These are phyloP conservation scores for Colletotrichum navitas DNA, from an alignment of 2,329 filamentous ascomycete species.

Conservation along the genomic window DNA sequence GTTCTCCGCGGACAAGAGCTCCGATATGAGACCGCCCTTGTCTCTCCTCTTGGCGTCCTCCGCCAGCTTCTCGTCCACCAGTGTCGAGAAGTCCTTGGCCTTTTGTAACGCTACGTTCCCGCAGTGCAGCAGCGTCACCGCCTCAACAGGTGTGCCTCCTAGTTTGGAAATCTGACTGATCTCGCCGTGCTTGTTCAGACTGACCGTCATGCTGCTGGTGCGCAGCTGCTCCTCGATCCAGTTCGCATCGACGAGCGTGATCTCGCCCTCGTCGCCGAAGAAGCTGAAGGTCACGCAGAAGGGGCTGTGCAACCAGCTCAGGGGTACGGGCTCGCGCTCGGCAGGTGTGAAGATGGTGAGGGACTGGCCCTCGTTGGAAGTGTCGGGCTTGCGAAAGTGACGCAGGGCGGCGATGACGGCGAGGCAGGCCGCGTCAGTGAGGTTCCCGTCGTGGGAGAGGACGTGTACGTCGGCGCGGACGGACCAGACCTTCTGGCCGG, in stretches of 20 bases:
- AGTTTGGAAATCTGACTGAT: constrained; percentile 93
- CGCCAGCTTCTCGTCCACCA: constrained; percentile 79
- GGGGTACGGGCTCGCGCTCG: constrained; percentile 89
- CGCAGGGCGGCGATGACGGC: constrained; percentile 89
- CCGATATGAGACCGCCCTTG: constrained; percentile 81
- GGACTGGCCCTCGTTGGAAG: constrained; percentile 84
- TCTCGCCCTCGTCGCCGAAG: constrained; percentile 78
- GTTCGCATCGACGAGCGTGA: constrained; percentile 78
- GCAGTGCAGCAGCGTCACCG: constrained; percentile 81
- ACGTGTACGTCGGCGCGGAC: constrained; percentile 93
- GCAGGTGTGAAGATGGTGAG: constrained; percentile 86
- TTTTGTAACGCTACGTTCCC: constrained; percentile 80
- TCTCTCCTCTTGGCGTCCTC: constrained; percentile 84
- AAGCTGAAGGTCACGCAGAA: constrained; percentile 93
- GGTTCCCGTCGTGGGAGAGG: constrained; percentile 88
- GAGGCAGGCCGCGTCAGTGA: constrained; percentile 88
- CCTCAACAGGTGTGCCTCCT: constrained; percentile 85
- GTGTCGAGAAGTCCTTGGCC: constrained; percentile 81
- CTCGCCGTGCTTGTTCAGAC: constrained; percentile 90
- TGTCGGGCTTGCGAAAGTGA: constrained; percentile 92
- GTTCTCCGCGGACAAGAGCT: constrained; percentile 84
- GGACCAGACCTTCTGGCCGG: constrained; percentile 91
- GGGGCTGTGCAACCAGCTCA: constrained; percentile 92
- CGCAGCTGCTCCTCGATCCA: constrained; percentile 82
- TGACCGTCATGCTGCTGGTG: constrained; percentile 81